Conservation (phyloP, 2,329 filamentous ascomycete species). For the Exophiala lecanii-corni region DNA sequence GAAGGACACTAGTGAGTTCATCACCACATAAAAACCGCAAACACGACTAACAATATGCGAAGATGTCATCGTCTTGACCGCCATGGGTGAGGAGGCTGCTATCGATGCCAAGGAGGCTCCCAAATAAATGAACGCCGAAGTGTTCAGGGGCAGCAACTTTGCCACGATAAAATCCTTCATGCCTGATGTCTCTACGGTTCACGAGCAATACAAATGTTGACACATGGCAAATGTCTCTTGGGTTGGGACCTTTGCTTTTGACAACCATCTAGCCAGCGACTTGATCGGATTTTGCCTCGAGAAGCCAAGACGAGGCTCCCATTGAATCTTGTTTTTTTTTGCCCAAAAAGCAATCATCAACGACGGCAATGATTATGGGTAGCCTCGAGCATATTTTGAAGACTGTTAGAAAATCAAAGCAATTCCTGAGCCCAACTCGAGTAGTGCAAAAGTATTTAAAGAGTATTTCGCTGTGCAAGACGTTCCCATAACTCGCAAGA, state of each 20-base stretch:
- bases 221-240: constrained; percentile 2
- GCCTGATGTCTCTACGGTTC: constrained; percentile 17
- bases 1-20: constrained; percentile 82
- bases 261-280: constrained; percentile 16
- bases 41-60: neutral
- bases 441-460: too few relatives aligned
- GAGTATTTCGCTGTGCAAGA: too few relatives aligned
- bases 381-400: constrained; percentile 19
- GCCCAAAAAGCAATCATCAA: constrained; percentile 13
- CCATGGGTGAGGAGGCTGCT: constrained; percentile 92
- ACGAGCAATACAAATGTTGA: constrained; percentile 14
- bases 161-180: constrained; percentile 12
- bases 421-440: constrained; percentile 9
- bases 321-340: neutral
- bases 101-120: constrained; percentile 94
- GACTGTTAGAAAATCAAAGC: constrained; percentile 20
- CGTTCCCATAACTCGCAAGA: too few relatives aligned
- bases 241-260: constrained; percentile 11
- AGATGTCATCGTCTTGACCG: constrained; percentile 89
- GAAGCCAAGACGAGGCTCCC: neutral
- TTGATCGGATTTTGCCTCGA: constrained; percentile 8
- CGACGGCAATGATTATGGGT: constrained; percentile 12
- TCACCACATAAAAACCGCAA: constrained; percentile 5
- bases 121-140: constrained; percentile 25
- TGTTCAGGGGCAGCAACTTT: constrained; percentile 6